These are phyloP conservation scores for Larix sibirica DNA, from an alignment of 83 land plant species.

Conservation along the genomic window DNA sequence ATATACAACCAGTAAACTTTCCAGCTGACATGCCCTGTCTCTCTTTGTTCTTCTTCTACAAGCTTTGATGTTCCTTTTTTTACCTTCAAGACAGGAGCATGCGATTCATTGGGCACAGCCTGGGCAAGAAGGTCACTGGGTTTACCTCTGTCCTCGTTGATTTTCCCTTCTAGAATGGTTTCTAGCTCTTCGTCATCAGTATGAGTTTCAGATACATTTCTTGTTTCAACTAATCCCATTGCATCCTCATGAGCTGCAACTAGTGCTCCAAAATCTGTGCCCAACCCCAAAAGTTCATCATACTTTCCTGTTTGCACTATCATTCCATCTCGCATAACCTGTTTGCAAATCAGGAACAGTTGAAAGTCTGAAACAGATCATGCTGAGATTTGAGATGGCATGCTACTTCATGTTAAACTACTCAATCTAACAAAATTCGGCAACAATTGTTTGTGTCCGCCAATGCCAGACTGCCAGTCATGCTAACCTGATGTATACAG, in stretches of 20 bases:
- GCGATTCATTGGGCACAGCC: conserved; percentile 20
- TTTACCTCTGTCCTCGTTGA: neutral
- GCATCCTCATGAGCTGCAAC: conserved; percentile 94
- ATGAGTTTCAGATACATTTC: conserved; percentile 13
- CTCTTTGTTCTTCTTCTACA: conserved; percentile 91
- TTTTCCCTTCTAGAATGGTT: neutral
- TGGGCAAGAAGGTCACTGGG: conserved; percentile 3
- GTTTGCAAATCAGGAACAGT: neutral
- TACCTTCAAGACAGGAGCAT: conserved; percentile 20
- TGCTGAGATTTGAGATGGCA: neutral
- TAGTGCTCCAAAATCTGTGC: conserved; percentile 79
- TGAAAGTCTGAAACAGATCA: neutral
- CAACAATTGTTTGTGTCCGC: neutral
- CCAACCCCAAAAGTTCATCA: conserved; percentile 58
- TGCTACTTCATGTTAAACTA: neutral
- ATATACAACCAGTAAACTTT: conserved; percentile 68
- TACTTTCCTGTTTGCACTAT: conserved; percentile 94
- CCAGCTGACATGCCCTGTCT: conserved; percentile 76
- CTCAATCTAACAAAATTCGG: neutral
- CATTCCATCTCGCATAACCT: conserved; percentile 96
- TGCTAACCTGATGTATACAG: neutral
- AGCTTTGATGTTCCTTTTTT: conserved; percentile 58
- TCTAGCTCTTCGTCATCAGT: neutral
- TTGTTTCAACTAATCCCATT: conserved; percentile 74
- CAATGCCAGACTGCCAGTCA: neutral